Evolutionary conservation across 257 asterid species (phyloP).

Genomic region (Asclepias syriaca): DNA sequence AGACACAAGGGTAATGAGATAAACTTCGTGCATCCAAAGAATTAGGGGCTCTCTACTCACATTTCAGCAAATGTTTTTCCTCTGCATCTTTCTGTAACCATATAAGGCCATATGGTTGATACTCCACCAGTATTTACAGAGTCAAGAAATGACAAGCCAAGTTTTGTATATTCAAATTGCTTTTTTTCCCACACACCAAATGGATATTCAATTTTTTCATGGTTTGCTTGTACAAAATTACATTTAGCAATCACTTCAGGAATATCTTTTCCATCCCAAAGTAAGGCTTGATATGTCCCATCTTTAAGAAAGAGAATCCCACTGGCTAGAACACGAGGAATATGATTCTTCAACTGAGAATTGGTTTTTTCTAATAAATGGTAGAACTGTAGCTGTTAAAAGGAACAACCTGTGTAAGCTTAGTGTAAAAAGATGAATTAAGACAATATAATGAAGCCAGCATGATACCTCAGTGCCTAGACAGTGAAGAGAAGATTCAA

Average conservation of each 20-base stretch:
- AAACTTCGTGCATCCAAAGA: neutral
- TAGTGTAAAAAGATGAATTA: slow-evolving; percentile 9
- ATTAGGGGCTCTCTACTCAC: slow-evolving; percentile 41
- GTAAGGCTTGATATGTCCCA: slow-evolving; percentile 51
- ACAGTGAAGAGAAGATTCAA: slow-evolving; percentile 74
- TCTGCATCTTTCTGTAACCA: slow-evolving; percentile 78
- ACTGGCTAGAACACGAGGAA: slow-evolving; percentile 73
- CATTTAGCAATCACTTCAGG: slow-evolving; percentile 52
- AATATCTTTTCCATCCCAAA: slow-evolving; percentile 85
- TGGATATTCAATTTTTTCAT: slow-evolving; percentile 51
- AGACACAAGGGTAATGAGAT: slow-evolving; percentile 3
- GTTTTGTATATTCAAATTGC: slow-evolving; percentile 54
- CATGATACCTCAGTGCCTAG: slow-evolving; percentile 87
- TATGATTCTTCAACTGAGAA: slow-evolving; percentile 65
- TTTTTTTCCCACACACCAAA: slow-evolving; percentile 81
- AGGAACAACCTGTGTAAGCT: slow-evolving; percentile 4
- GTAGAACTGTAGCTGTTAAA: slow-evolving; percentile 77
- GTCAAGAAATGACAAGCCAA: slow-evolving; percentile 40
- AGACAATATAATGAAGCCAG: slow-evolving; percentile 5
- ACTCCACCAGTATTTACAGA: slow-evolving; percentile 34
- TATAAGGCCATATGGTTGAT: slow-evolving; percentile 67
- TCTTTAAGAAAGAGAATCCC: slow-evolving; percentile 68
- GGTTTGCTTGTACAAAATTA: slow-evolving; percentile 32
- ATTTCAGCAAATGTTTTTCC: slow-evolving; percentile 83
- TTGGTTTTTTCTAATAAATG: slow-evolving; percentile 40